Conservation (phyloP, 257 asterid genomes). For the Verbascum thapsus region DNA sequence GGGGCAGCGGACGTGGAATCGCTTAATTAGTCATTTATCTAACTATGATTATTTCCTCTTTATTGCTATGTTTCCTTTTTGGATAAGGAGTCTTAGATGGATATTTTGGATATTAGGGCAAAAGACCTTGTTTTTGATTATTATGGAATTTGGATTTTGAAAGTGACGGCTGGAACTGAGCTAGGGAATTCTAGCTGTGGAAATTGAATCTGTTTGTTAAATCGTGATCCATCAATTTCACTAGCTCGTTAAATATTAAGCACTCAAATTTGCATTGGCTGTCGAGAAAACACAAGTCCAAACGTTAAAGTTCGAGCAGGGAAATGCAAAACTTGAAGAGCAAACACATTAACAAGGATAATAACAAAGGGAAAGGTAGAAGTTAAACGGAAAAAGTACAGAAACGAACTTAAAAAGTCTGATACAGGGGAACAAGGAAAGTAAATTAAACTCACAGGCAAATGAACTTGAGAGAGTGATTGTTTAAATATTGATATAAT, state of each 20-base stretch:
- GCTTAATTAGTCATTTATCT: too few species aligned
- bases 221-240: too few species aligned
- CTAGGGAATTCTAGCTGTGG: too few species aligned
- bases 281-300: slow-evolving; percentile 12
- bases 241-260: slow-evolving; percentile 4
- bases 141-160: too few species aligned
- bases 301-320: slow-evolving; percentile 12
- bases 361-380: slow-evolving; percentile 9
- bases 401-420: slow-evolving; percentile 10
- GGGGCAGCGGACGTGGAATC: too few species aligned
- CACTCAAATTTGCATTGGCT: slow-evolving; percentile 10
- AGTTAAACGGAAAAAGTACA: background rate
- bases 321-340: slow-evolving; percentile 16
- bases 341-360: slow-evolving; percentile 11
- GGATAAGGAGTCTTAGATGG: too few species aligned
- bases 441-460: slow-evolving; percentile 17
- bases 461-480: slow-evolving; percentile 18
- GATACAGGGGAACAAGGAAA: slow-evolving; percentile 18
- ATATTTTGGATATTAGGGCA: too few species aligned
- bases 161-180: too few species aligned
- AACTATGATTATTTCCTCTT: too few species aligned
- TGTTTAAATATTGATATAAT: slow-evolving; percentile 16
- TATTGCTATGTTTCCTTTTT: too few species aligned
- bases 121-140: too few species aligned
- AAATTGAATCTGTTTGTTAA: too few species aligned